Evolutionary conservation across 129 eudicot genomes (phyloP).

Genomic region (Flaveria linearis): DNA sequence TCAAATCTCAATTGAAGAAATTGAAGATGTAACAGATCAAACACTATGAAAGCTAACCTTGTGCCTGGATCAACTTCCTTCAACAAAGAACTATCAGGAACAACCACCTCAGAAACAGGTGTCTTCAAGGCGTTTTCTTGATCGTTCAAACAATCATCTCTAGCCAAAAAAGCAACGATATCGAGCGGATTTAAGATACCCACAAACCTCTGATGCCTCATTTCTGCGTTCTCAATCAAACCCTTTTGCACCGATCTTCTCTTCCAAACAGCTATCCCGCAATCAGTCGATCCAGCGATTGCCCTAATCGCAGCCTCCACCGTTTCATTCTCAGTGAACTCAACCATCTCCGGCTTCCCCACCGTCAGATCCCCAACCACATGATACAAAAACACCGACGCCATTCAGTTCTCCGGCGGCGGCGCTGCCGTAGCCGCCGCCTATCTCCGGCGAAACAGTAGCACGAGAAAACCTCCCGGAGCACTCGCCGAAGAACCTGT

Average conservation of each 20-base stretch:
- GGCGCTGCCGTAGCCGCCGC: too few relatives aligned
- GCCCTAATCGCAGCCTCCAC: slow-evolving; percentile 83
- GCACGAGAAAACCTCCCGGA: too few relatives aligned
- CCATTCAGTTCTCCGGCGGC: too few relatives aligned
- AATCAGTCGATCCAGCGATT: slow-evolving; percentile 79
- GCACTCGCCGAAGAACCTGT: too few relatives aligned
- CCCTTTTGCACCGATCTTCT: slow-evolving; percentile 56
- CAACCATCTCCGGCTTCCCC: slow-evolving; percentile 89
- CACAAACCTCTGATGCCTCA: slow-evolving; percentile 79
- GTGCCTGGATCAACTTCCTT: slow-evolving; percentile 96
- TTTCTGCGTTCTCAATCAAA: slow-evolving; percentile 61
- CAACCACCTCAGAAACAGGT: slow-evolving; percentile 77
- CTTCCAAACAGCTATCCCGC: slow-evolving; percentile 83
- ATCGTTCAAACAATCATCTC: slow-evolving; percentile 67
- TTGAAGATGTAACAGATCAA: too few relatives aligned
- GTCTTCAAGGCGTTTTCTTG: slow-evolving; percentile 79
- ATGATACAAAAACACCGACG: slow-evolving; percentile 85
- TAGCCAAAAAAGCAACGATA: slow-evolving; percentile 80
- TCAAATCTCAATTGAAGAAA: too few relatives aligned
- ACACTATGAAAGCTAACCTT: slow-evolving; percentile 43
- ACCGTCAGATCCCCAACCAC: slow-evolving; percentile 99
- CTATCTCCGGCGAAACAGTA: too few relatives aligned
- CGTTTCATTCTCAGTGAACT: slow-evolving; percentile 73
- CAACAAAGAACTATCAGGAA: slow-evolving; percentile 55
- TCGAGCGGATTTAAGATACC: slow-evolving; percentile 83